Base-by-base conservation (phyloP, 176 grass and related monocot species). In the Triticum urartu region DNA sequence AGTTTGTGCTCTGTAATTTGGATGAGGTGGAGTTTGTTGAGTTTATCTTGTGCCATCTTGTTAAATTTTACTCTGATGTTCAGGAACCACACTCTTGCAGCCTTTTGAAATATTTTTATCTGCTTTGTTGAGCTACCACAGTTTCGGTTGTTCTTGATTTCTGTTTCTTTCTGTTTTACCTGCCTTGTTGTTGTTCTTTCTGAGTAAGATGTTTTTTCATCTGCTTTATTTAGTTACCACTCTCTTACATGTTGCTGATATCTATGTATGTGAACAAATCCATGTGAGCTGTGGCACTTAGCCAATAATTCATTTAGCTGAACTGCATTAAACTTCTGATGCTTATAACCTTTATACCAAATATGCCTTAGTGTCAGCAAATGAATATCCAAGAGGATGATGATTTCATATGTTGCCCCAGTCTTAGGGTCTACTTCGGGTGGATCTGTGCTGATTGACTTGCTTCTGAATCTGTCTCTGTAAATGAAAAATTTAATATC, bases 21-120 rank as follows among this genome's bases (percentile, higher is more conserved):
- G 66, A 80, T 64, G 22, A 80, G 64, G 78, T 66, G 73, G 92
- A 97, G 84, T 81, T 89, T 3, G 15, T 66, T 54, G 50, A 54
- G 38, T 54, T 79, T 76, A 88, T 89, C 89, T 87, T 89, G 89
- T 74, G 91, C 85, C 86, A 88, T 95, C 94, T 54, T 30, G 11
- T 81, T 85, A 72, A 64, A 84, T 0, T 21, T 83, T 28, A 2
- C 32, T 85, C 80, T 89, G 89, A 88, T 79, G 60, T 93, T 15
- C 89, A 88, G 94, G 87, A 95, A 84, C 67, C 83, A 93, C 11
- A 93, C 24, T 62, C 24, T 62, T 14, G 43, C 26, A 18, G 60
- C 42, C 6, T 50, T 24, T 2, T 64, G 25, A 34, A 36, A 43
- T 61, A 21, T 52, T n/a, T 21, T 6, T 17, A 2, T 50, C 9